phyloP scores from a whole-genome alignment of 108 stramenopile genomes.

The Cyclotella atomus region DNA sequence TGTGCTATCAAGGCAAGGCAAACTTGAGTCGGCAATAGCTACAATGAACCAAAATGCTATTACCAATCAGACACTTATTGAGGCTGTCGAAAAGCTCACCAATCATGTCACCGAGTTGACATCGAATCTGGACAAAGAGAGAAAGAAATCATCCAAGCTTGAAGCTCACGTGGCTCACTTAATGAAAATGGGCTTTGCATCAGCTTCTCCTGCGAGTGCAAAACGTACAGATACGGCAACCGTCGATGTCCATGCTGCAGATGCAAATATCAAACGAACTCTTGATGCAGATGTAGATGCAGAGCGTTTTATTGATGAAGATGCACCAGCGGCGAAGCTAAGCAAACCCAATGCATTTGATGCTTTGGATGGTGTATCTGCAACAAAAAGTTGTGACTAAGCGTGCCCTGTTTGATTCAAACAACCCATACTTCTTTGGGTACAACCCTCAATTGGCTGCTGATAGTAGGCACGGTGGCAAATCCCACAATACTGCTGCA shows the following conservation, averaged over 20 bases:
- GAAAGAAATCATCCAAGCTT: neutral
- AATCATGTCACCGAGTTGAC: neutral
- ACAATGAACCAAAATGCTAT: neutral
- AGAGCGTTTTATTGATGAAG: neutral
- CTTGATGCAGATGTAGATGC: no score
- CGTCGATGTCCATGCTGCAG: no score
- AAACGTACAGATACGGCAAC: no score
- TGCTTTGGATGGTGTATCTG: neutral
- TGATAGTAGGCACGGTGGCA: neutral
- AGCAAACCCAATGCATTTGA: neutral
- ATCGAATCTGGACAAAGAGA: neutral
- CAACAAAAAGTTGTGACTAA: neutral
- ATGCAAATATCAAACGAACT: no score
- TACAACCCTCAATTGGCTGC: neutral
- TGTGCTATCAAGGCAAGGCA: neutral
- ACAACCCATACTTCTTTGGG: neutral
- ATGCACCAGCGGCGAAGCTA: neutral
- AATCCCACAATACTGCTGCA: neutral
- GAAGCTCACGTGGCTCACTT: neutral
- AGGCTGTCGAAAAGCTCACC: neutral
- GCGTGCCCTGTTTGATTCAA: slow-evolving; percentile 3
- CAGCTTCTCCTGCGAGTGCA: no score
- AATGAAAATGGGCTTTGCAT: neutral
- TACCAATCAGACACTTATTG: neutral
- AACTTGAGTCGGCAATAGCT: neutral